These are phyloP conservation scores for Dipodascus geniculatus DNA, from an alignment of 805 yeast genomes.

Conservation along the genomic window DNA sequence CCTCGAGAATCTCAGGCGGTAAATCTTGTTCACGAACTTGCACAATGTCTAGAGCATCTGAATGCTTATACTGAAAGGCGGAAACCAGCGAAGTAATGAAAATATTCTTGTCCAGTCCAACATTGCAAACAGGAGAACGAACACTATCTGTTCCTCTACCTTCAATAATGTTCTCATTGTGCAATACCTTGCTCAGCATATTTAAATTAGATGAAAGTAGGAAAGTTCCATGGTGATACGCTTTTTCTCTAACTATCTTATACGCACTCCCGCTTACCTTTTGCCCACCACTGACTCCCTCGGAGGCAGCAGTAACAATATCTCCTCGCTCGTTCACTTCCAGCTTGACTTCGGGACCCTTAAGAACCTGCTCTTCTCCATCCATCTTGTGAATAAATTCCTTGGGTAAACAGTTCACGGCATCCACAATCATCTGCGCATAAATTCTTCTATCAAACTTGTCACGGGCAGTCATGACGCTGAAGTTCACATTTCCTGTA, in stretches of 20 bases:
- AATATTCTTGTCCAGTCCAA: conserved; percentile 33
- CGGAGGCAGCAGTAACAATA: conserved; percentile 35
- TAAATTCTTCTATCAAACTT: conserved; percentile 46
- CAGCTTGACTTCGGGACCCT: conserved; percentile 23
- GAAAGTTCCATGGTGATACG: conserved; percentile 97
- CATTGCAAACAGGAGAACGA: conserved; percentile 64
- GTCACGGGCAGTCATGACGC: conserved; percentile 59
- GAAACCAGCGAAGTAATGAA: conserved; percentile 35
- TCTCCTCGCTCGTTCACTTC: conserved; percentile 70
- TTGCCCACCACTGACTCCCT: conserved; percentile 13
- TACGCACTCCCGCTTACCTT: conserved; percentile 93
- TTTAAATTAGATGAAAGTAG: conserved; percentile 53
- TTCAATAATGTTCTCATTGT: conserved; percentile 28
- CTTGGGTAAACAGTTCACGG: conserved; percentile 21
- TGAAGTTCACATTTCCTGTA: conserved; percentile 74
- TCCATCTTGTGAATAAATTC: background rate
- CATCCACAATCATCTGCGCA: conserved; percentile 37
- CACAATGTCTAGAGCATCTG: conserved; percentile 2
- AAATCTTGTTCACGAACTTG: conserved; percentile 6
- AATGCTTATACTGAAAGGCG: conserved; percentile 27
- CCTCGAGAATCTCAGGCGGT: conserved; percentile 16
- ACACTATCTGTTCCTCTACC: conserved; percentile 62
- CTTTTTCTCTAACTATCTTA: conserved; percentile 66
- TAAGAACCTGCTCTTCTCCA: background rate
- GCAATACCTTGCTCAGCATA: conserved; percentile 47